These are phyloP conservation scores for Tuber brumale DNA, from an alignment of 495 filamentous ascomycete genomes.

Conservation along the genomic window DNA sequence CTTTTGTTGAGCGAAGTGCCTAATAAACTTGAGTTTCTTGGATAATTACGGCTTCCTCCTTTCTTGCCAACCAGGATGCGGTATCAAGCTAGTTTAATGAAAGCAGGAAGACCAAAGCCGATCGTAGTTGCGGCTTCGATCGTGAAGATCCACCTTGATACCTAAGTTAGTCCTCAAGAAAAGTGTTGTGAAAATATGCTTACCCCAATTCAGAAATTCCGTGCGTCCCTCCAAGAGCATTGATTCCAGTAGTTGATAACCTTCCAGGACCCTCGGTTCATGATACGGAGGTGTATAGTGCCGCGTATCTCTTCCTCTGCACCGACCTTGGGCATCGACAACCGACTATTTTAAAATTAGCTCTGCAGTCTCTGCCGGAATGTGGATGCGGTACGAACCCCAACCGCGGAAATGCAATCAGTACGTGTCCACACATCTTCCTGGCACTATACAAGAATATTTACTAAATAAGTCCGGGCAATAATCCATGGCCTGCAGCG, in stretches of 20 bases:
- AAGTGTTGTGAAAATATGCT: not conserved
- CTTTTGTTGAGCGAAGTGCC: slow-evolving; percentile 41
- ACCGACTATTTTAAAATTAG: slow-evolving; percentile 44
- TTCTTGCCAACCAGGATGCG: slow-evolving; percentile 49
- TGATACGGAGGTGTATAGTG: slow-evolving; percentile 53
- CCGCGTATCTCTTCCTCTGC: slow-evolving; percentile 53
- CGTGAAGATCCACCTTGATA: slow-evolving; percentile 53
- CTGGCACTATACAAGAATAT: not conserved
- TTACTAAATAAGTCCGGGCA: slow-evolving; percentile 52
- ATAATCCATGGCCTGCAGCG: slow-evolving; percentile 53
- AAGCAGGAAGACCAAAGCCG: slow-evolving; percentile 48
- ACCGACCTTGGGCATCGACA: slow-evolving; percentile 55
- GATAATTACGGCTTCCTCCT: slow-evolving; percentile 49
- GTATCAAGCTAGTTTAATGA: slow-evolving; percentile 49
- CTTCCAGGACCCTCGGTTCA: slow-evolving; percentile 55
- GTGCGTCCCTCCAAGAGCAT: slow-evolving; percentile 47
- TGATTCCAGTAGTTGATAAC: slow-evolving; percentile 52
- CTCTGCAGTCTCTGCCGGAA: not conserved
- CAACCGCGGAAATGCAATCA: not conserved
- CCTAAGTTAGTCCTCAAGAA: not conserved
- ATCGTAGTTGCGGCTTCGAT: slow-evolving; percentile 59
- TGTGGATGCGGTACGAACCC: not conserved
- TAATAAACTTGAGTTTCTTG: slow-evolving; percentile 46
- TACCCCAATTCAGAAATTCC: slow-evolving; percentile 52
- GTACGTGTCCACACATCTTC: not conserved